Evolutionary conservation across 176 grass and related monocot species (phyloP), one percentile per base, ranked within the genome.

Genomic region (Saccharum officinarum): DNA sequence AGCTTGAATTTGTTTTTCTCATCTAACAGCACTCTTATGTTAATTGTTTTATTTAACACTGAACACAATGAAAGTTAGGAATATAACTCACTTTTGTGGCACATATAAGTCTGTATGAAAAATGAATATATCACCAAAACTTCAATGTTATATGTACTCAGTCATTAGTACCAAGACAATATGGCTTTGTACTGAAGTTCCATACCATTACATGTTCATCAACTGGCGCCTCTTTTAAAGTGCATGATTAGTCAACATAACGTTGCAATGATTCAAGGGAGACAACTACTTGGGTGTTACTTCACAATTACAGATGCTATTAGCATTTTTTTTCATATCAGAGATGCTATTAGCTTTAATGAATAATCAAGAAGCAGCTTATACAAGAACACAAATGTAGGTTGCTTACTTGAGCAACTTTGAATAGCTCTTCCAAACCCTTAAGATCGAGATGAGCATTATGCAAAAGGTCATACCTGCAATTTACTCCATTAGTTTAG

Each of bases 381-480:
- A 85, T 69, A 82, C 16, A 91, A 63, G 76, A 65, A 46, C 41
- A 83, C 10, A 57, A 65, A 30, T 17, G 46, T 84, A 65, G 69
- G 10, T 62, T 82, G 41, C 84, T 92, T 92, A 98, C 97, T 81
- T 98, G 97, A 83, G 93, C 88, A 81, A 89, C 97, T 92, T 91
- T 92, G 75, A 95, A 98, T 69, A 98, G 93, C 81, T 95, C 91
- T 87, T 89, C 93, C 76, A 98, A 84, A 87, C 97, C 93, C 74
- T 98, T 90, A 81, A 98, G 92, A 92, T 98, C 84, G 71, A 98
- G 97, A 91, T 98, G 97, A 20, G 88, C 88, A 86, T 98, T 98
- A 85, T 98, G 97, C 78, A 96, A 79, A 34, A 98, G 91, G 67
- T 98, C 97, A 92, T 98, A 98, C 81, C 97, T 98, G 89, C 20